Evolutionary conservation across 768 basidiomycete genomes (phyloP), one percentile per base, ranked within the genome.

Genomic region (Pleurotus giganteus): DNA sequence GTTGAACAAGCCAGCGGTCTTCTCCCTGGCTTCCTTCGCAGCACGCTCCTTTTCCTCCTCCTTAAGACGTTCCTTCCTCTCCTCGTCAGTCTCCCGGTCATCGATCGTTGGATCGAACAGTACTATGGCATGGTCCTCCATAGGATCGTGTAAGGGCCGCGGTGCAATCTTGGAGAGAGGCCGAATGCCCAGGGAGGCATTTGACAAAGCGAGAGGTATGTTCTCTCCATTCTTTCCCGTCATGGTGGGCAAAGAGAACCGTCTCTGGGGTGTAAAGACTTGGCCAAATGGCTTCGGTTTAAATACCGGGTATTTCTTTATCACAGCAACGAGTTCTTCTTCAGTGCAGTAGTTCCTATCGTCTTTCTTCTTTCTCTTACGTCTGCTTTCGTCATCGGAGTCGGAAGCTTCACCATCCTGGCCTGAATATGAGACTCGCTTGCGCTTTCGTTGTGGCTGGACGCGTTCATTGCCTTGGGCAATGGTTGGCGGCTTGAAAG

Each of bases 121-220:
- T 2, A 99, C 96, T 57, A 99, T 97, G 0, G 96, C 94, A 69
- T 98, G 95, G 62, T 98, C 94, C 47, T 90, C 85, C 91, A 99
- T 95, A 1, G 95, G 97, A 66, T 99, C 94, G 63, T 95, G 89
- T n/a, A 98, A 74, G 4, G 97, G 97, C 19, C 95, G 80, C 15
- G 97, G 97, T 46, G 89, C 81, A 56, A 97, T 71, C 61, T 83
- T 89, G 0, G 87, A 78, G 54, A 83, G 86, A 0, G 91, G 88
- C 11, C 94, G 84, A 52, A 91, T 86, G 24, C 97, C 97, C 4
- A 99, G 83, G 9, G 94, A 85, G 2, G 79, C 76, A 61, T 90
- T 84, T 0, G 90, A 83, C 4, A 82, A 72, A 3, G 79, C 58
- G 8, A 83, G 76, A 1, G 73, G 63, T 2, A 94, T 73, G 11